phyloP scores from a whole-genome alignment of 352 stramenopile genomes.

The Globisporangium acanthophoron region DNA sequence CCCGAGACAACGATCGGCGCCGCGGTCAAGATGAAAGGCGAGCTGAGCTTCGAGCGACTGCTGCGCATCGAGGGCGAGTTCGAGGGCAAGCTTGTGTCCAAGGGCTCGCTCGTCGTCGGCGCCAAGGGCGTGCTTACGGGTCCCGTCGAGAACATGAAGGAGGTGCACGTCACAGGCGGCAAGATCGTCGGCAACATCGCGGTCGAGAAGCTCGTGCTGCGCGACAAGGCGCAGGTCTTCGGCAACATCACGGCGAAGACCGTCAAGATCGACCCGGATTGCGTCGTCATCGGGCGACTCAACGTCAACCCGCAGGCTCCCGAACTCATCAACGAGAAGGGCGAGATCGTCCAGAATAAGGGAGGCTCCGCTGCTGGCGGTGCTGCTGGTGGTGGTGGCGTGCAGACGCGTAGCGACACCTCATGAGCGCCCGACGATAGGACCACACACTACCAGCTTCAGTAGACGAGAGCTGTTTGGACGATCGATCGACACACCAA shows the following conservation, averaged over 20 bases:
- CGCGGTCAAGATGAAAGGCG: constrained; percentile 86
- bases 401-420: background rate
- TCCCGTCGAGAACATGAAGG: constrained; percentile 85
- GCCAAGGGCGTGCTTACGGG: constrained; percentile 74
- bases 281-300: constrained; percentile 73
- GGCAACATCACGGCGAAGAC: constrained; percentile 88
- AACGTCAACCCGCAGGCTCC: constrained; percentile 88
- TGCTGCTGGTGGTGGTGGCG: background rate
- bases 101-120: constrained; percentile 85
- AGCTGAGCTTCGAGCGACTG: constrained; percentile 86
- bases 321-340: constrained; percentile 78
- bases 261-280: constrained; percentile 87
- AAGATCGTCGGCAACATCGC: constrained; percentile 85
- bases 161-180: constrained; percentile 81
- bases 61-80: constrained; percentile 89
- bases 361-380: background rate
- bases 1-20: constrained; percentile 78
- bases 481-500: constrained; percentile 10
- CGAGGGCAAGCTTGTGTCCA: constrained; percentile 84
- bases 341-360: constrained; percentile 58
- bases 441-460: background rate
- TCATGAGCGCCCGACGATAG: background rate
- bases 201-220: constrained; percentile 80
- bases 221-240: constrained; percentile 84
- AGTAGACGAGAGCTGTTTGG: background rate